phyloP scores from a whole-genome alignment of 495 filamentous ascomycete species.

The Tirmania nivea region DNA sequence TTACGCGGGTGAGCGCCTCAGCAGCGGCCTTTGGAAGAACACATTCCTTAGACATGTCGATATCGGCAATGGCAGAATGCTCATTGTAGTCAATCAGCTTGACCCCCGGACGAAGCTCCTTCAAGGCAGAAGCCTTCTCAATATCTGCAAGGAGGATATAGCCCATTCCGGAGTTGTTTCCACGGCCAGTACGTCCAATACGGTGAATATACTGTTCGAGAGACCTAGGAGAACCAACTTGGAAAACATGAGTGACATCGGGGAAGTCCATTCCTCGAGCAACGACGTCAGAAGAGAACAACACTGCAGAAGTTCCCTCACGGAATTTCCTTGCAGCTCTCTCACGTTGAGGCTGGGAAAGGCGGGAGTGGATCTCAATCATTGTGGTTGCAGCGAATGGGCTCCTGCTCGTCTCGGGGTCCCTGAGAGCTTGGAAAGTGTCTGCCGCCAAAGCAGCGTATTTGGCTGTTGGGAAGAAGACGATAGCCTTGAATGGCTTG shows the following conservation, averaged over 20 bases:
- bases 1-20: constrained; percentile 23
- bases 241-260: constrained; percentile 74
- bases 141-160: constrained; percentile 47
- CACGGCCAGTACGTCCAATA: constrained; percentile 50
- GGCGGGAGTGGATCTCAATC: constrained; percentile 56
- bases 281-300: constrained; percentile 85
- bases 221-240: constrained; percentile 48
- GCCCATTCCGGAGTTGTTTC: constrained; percentile 56
- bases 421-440: constrained; percentile 34
- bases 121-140: constrained; percentile 31
- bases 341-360: constrained; percentile 48
- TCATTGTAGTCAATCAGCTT: constrained; percentile 41
- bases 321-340: constrained; percentile 50
- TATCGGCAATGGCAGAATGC: constrained; percentile 26
- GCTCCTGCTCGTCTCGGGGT: constrained; percentile 8
- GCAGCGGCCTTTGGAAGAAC: constrained; percentile 21
- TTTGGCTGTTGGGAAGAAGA: constrained; percentile 66
- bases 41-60: constrained; percentile 30
- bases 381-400: constrained; percentile 23
- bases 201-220: constrained; percentile 77
- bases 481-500: constrained; percentile 74
- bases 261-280: constrained; percentile 96
- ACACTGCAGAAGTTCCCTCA: constrained; percentile 36
- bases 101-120: constrained; percentile 32
- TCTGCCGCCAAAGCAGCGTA: constrained; percentile 40